Base-by-base conservation (phyloP, 148 eudicot species). In the Cornus kousa region DNA sequence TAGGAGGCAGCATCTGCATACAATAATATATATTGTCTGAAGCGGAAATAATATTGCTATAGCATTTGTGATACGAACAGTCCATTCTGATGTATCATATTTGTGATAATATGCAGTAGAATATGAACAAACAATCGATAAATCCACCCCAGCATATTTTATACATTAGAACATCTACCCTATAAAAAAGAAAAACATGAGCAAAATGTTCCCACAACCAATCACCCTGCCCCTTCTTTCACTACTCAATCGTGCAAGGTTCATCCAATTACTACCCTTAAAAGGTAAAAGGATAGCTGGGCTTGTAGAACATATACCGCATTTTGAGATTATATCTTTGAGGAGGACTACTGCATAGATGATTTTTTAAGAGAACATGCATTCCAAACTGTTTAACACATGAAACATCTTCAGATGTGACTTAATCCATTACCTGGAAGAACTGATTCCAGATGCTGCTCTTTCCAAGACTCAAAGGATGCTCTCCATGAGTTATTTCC, bases 361-460 rank as follows among this genome's bases (percentile, higher is more conserved):
- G 46, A 53, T 11, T 43, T 9, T n/a, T 31, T 10, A 8, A 33
- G 33, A 74, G 31, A 39, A 28, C 67, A 32, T 73, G 72, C 23
- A 72, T 66, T 66, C 46, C 14, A 71, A 62, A 78, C 11, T 23
- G 28, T 14, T 31, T 62, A n/a, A 46, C 40, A 28, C 16, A 32
- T 5, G 39, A 53, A 53, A n/a, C 14, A n/a, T 72, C 10, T 19
- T 5, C 53, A 75, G 23, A 60, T 32, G 11, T 43, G 40, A 64
- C 40, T 69, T 9, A 43, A 43, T 28, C 40, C 66, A 32, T 66
- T 87, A 97, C 99, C 99, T 97, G 98, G 81, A 97, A 97, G 72
- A 89, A 97, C 86, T 92, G 92, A 79, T 97, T 94, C 99, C 99
- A 97, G 20, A 91, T 81, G 84, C 99, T 97, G 68, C 89, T 91